phyloP scores from a whole-genome alignment of 306 rosid species.

The Ammopiptanthus mongolicus region DNA sequence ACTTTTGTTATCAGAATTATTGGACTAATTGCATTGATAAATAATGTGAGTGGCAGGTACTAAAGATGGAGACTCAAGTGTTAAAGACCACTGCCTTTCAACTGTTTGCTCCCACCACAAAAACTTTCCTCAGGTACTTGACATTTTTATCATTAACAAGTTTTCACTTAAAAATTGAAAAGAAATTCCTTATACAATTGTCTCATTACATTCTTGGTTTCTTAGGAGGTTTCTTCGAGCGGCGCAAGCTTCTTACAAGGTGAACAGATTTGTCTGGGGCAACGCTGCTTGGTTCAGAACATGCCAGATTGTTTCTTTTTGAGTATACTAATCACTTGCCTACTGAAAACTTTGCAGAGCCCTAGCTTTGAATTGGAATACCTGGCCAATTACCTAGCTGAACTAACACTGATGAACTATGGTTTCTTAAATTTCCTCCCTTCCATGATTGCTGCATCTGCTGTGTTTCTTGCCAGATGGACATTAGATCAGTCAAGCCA shows the following conservation, averaged over 20 bases:
- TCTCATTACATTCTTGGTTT: conserved; percentile 18
- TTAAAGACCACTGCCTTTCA: conserved; percentile 63
- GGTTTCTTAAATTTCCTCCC: conserved; percentile 74
- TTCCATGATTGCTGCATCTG: conserved; percentile 85
- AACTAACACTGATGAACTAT: conserved; percentile 65
- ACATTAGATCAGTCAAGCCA: conserved; percentile 72
- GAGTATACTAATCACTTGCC: conserved; percentile 16
- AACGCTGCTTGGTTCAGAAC: conserved; percentile 16
- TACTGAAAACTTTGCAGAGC: conserved; percentile 38
- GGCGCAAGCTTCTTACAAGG: conserved; percentile 84
- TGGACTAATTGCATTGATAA: not conserved
- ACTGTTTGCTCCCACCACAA: conserved; percentile 74
- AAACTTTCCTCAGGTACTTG: conserved; percentile 79
- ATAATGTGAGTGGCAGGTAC: conserved; percentile 43
- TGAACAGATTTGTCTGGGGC: conserved; percentile 27
- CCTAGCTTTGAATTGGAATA: conserved; percentile 82
- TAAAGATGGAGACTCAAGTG: conserved; percentile 73
- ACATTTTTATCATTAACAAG: not conserved
- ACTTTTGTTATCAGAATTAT: not conserved
- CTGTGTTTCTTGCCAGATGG: conserved; percentile 89
- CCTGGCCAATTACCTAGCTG: conserved; percentile 83
- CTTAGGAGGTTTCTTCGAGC: conserved; percentile 89
- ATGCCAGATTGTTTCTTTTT: conserved; percentile 10
- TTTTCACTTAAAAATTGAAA: not conserved
- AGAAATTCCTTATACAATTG: conserved; percentile 17